phyloP scores from a whole-genome alignment of 257 asterid genomes.

The Lithospermum erythrorhizon region DNA sequence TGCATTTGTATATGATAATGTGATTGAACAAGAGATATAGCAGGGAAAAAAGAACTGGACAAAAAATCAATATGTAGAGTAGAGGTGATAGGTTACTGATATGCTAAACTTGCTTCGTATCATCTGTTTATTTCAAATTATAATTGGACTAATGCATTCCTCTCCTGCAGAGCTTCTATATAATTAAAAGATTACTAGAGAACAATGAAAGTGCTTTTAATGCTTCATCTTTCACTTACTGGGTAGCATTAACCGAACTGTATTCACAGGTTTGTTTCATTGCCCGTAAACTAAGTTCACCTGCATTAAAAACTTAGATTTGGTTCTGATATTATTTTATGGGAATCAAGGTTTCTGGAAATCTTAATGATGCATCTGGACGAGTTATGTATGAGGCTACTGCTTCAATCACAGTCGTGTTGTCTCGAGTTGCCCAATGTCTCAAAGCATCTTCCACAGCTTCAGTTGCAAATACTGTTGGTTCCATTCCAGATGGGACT shows the following conservation, averaged over 20 bases:
- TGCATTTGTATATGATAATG: background rate
- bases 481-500: conserved; percentile 30
- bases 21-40: background rate
- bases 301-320: conserved; percentile 10
- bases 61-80: background rate
- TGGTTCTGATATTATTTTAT: conserved; percentile 16
- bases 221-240: conserved; percentile 54
- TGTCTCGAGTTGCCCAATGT: conserved; percentile 59
- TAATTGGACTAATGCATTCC: conserved; percentile 7
- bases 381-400: conserved; percentile 71
- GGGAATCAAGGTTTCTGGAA: conserved; percentile 51
- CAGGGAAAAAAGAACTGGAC: too few relatives aligned
- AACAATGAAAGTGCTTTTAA: conserved; percentile 40
- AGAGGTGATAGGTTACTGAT: background rate
- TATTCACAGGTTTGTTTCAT: conserved; percentile 63
- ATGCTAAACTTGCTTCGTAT: too few relatives aligned
- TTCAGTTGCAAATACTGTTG: conserved; percentile 35
- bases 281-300: conserved; percentile 4
- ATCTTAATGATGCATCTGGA: conserved; percentile 58
- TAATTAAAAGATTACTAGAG: conserved; percentile 62
- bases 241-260: conserved; percentile 59
- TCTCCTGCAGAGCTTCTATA: conserved; percentile 61
- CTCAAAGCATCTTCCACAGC: conserved; percentile 50
- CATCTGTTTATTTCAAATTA: background rate
- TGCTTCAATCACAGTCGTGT: conserved; percentile 69